phyloP scores from a whole-genome alignment of 371 early-diverging fungal species.

The Mucor plumbeus region DNA sequence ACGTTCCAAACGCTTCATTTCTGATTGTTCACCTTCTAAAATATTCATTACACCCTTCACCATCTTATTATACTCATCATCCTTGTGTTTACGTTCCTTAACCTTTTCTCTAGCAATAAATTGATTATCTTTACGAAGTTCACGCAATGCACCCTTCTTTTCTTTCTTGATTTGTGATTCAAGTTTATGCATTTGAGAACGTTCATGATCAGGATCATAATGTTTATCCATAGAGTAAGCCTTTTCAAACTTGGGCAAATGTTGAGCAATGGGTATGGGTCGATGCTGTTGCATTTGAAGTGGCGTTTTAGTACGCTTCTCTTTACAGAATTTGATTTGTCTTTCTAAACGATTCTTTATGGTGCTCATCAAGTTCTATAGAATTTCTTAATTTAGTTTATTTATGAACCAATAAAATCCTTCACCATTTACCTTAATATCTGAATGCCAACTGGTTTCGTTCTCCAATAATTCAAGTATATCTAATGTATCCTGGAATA shows the following conservation, averaged over 20 bases:
- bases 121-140: constrained; percentile 91
- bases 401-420: not conserved
- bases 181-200: constrained; percentile 77
- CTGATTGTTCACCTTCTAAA: constrained; percentile 78
- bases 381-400: not conserved
- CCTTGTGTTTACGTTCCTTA: constrained; percentile 76
- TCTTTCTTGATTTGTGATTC: constrained; percentile 85
- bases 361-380: constrained; percentile 9
- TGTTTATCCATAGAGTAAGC: constrained; percentile 83
- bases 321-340: constrained; percentile 61
- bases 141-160: constrained; percentile 91
- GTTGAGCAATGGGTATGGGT: constrained; percentile 88
- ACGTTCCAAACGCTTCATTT: constrained; percentile 72
- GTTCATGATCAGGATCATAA: constrained; percentile 81
- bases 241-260: constrained; percentile 90
- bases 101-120: constrained; percentile 83
- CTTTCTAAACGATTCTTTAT: constrained; percentile 52
- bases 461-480: constrained; percentile 34
- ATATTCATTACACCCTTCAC: constrained; percentile 86
- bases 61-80: constrained; percentile 82
- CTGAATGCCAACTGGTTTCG: constrained; percentile 34
- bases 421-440: constrained; percentile 35
- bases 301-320: constrained; percentile 67
- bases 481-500: constrained; percentile 56
- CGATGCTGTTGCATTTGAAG: constrained; percentile 84